Evolutionary conservation across 2,329 filamentous ascomycete genomes (phyloP), one percentile per base, ranked within the genome.

Genomic region (Bimuria novae-zelandiae): DNA sequence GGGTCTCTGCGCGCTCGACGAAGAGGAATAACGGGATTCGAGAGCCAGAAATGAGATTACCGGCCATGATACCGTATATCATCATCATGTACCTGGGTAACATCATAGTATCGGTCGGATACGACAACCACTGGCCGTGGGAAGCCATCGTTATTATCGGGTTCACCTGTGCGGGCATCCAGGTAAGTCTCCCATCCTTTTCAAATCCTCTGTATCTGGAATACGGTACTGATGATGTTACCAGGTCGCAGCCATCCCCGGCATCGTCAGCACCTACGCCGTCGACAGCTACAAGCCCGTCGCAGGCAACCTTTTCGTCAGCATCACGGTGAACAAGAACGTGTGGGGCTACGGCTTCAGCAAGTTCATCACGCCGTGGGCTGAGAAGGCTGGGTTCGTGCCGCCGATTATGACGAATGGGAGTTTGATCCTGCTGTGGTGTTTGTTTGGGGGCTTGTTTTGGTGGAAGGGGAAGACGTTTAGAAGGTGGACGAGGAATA

Each of bases 261-360:
- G 80, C 11, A 87, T 88, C 51, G 78, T 75, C 4, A 81, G 76
- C 29, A 84, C 76, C 2, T 87, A 87, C 61, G 82, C 83, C 0
- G 80, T 87, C 14, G 85, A 88, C 65, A 81, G 78, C 51, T 87
- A 88, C 69, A 87, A 87, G 70, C 82, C 84, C 0, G 80, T 86
- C 2, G 79, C 84, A 0, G 84, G 84, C 3, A 79, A 77, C 2
- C 72, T 87, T 42, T 84, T 87, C 64, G 83, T 86, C 0, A 76
- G 79, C 7, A 81, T 85, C 57, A 87, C 84, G 0, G 82, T 87
- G 40, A 84, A 85, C 62, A 87, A 87, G 74, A 86, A 86, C 51
- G 49, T 86, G 0, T 85, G 82, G 82, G 84, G 84, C 1, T 86
- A 85, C 64, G 83, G 83, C 0, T 82, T 86, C 58, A 74, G 74